phyloP scores from a whole-genome alignment of 768 basidiomycete species.

The Amanita subjunquillea region DNA sequence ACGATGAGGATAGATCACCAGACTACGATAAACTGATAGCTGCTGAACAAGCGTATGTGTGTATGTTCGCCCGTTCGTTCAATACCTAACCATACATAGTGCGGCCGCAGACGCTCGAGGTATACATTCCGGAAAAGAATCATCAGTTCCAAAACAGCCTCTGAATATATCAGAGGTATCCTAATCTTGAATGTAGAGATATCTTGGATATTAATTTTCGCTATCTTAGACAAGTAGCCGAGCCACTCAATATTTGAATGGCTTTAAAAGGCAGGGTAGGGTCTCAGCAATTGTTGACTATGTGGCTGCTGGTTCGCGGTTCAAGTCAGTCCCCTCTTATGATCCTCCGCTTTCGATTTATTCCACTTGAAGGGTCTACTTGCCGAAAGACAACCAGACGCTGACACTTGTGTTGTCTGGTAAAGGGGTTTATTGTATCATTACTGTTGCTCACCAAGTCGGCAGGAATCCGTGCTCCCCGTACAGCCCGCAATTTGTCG shows the following conservation, averaged over 20 bases:
- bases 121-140: slow-evolving; percentile 88
- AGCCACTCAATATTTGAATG: slow-evolving; percentile 79
- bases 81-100: slow-evolving; percentile 24
- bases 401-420: slow-evolving; percentile 88
- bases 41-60: slow-evolving; percentile 85
- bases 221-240: slow-evolving; percentile 46
- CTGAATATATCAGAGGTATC: slow-evolving; percentile 86
- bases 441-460: slow-evolving; percentile 1
- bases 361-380: slow-evolving; percentile 45
- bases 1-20: slow-evolving; percentile 92
- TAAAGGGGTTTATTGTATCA: slow-evolving; percentile 16
- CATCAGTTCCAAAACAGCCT: slow-evolving; percentile 67
- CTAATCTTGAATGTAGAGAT: neutral
- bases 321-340: slow-evolving; percentile 51
- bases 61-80: neutral
- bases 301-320: slow-evolving; percentile 88
- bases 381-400: slow-evolving; percentile 89
- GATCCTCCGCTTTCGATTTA: slow-evolving; percentile 1
- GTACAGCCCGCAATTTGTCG: slow-evolving; percentile 65
- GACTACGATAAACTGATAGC: slow-evolving; percentile 95
- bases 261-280: slow-evolving; percentile 83
- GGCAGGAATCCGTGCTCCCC: slow-evolving; percentile 81
- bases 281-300: slow-evolving; percentile 87
- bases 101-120: slow-evolving; percentile 73
- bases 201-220: slow-evolving; percentile 3